Evolutionary conservation across 805 yeast species (phyloP).

Genomic region (Geotrichum ghanense): DNA sequence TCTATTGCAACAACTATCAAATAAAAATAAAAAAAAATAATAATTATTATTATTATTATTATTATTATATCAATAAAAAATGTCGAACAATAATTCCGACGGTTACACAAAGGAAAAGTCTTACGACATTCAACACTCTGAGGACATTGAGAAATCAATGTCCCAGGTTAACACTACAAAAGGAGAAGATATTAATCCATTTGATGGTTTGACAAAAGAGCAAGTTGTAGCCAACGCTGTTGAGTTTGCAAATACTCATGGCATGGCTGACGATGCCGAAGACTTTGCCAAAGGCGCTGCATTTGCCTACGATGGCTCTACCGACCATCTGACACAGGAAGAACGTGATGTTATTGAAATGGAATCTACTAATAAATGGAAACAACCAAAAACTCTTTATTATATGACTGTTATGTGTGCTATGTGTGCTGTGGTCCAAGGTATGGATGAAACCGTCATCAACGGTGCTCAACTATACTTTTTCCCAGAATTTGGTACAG

Average conservation of each 20-base stretch:
- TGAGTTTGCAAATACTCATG: conserved; percentile 17
- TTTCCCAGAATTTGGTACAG: conserved; percentile 14
- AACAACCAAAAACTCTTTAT: conserved; percentile 32
- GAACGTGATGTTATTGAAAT: conserved; percentile 28
- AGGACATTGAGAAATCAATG: not conserved
- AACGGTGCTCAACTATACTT: conserved; percentile 52
- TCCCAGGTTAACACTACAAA: not conserved
- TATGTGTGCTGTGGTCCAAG: conserved; percentile 58
- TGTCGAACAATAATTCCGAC: not conserved
- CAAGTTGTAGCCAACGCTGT: conserved; percentile 12
- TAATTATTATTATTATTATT: too few species aligned
- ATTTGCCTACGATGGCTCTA: conserved; percentile 40
- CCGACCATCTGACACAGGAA: conserved; percentile 24
- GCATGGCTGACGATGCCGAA: conserved; percentile 20
- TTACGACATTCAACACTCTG: not conserved
- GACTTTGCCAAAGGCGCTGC: conserved; percentile 38
- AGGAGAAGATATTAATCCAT: not conserved
- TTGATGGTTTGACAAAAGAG: conserved; percentile 1
- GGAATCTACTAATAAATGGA: conserved; percentile 38
- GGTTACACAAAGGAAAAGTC: not conserved
- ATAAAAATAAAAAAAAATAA: too few species aligned
- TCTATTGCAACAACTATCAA: too few species aligned
- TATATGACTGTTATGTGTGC: conserved; percentile 48
- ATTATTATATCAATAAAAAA: too few species aligned
- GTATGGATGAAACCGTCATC: conserved; percentile 63